These are phyloP conservation scores for Tremella mesenterica DNA, from an alignment of 768 basidiomycete species.

Conservation along the genomic window DNA sequence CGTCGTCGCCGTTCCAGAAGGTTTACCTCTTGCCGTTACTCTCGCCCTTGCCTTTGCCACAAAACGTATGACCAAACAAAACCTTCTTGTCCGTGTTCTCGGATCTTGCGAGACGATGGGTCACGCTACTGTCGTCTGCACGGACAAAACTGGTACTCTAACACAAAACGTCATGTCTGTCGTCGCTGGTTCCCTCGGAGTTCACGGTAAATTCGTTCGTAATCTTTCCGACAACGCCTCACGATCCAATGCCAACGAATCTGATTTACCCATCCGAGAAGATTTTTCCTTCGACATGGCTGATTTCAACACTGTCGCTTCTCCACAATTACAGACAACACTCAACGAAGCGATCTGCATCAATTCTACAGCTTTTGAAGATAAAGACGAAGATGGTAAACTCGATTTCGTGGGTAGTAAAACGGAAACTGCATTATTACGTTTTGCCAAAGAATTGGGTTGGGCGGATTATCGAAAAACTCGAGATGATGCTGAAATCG, in stretches of 20 bases:
- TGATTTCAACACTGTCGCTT: slow-evolving; percentile 58
- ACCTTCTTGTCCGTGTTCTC: slow-evolving; percentile 87
- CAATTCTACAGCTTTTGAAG: slow-evolving; percentile 91
- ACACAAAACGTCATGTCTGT: slow-evolving; percentile 94
- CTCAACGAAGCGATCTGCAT: slow-evolving; percentile 79
- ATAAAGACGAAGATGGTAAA: slow-evolving; percentile 56
- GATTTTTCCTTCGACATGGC: slow-evolving; percentile 84
- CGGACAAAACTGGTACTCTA: slow-evolving; percentile 54
- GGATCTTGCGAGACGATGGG: slow-evolving; percentile 99
- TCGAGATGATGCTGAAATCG: slow-evolving; percentile 55
- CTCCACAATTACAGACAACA: slow-evolving; percentile 55
- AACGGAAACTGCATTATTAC: slow-evolving; percentile 85
- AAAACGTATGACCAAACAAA: slow-evolving; percentile 93
- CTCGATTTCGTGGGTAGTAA: slow-evolving; percentile 74
- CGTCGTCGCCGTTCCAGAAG: slow-evolving; percentile 82
- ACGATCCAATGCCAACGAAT: slow-evolving; percentile 61
- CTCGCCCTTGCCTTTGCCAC: slow-evolving; percentile 95
- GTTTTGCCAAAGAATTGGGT: slow-evolving; percentile 68
- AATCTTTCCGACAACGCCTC: slow-evolving; percentile 61
- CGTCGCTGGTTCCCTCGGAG: slow-evolving; percentile 88
- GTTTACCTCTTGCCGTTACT: slow-evolving; percentile 89
- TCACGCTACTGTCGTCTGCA: slow-evolving; percentile 75
- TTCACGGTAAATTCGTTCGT: slow-evolving; percentile 88
- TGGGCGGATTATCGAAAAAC: slow-evolving; percentile 66
- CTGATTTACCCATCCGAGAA: slow-evolving; percentile 25